Evolutionary conservation across 306 rosid species (phyloP), one percentile per base, ranked within the genome.

Genomic region (Potentilla sterilis): DNA sequence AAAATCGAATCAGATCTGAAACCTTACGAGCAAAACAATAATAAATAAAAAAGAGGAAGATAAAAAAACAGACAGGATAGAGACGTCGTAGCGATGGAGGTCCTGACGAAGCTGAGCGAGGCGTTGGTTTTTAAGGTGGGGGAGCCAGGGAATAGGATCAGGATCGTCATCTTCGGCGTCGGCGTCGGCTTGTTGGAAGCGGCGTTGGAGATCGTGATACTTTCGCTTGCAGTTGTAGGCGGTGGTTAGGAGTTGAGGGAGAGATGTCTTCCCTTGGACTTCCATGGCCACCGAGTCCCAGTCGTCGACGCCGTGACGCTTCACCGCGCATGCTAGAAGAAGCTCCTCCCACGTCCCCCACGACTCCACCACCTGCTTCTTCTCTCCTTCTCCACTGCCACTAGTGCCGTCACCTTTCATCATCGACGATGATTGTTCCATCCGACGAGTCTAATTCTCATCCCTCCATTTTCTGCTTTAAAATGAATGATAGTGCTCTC

Each of bases 51-150:
- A 47, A 63, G 28, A 28, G 28, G 28, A 28, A 28, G 28, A 28
- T 0, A 72, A 85, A 46, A 72, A 2, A 7, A 59, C 18, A 13
- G 86, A 92, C 98, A 64, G 49, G 82, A 92, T 92, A 69, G 91
- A 84, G 76, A 75, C 89, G 85, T 92, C 92, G 76, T 64, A 79
- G 72, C 85, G 84, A 67, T 87, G 89, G 81, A 92, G 86, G 69
- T 92, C 92, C 35, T 72, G 94, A 48, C 90, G 89, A 70, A 92
- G 97, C 72, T 90, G 91, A 3, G 84, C 88, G 43, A 90, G 91
- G 18, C 96, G 92, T 47, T 79, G 90, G 41, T 79, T 77, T 2
- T 89, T 79, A 83, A 92, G 83, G 87, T 92, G 85, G 34, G 88
- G 89, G 28, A 90, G 79, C 96, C 96, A 92, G 21, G 96, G 93